Conservation (phyloP, 2,329 filamentous ascomycete genomes). For the Claviceps spartinae region DNA sequence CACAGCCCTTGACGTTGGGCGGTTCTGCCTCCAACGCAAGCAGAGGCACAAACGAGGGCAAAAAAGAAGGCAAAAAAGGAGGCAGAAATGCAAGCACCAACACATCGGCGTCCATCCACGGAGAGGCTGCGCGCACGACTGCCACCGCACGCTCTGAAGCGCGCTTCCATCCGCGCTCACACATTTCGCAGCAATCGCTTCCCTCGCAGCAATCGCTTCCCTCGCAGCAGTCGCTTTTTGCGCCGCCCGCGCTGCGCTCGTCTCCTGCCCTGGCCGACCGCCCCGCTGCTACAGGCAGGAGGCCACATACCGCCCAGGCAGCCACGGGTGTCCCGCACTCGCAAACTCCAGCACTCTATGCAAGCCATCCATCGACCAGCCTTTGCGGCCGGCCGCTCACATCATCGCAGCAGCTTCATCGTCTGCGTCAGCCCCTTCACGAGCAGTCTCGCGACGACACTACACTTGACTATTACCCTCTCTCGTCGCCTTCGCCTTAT, state of each 20-base stretch:
- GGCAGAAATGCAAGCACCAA: background rate
- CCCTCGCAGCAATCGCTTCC: background rate
- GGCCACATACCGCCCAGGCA: slow-evolving; percentile 10
- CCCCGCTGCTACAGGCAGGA: slow-evolving; percentile 23
- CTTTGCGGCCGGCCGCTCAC: slow-evolving; percentile 8
- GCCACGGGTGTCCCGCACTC: slow-evolving; percentile 8
- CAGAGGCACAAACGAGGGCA: background rate
- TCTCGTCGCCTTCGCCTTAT: slow-evolving; percentile 13
- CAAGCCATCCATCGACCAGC: background rate
- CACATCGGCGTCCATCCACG: background rate
- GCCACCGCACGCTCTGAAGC: background rate
- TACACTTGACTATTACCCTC: slow-evolving; percentile 9
- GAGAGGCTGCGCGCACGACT: background rate
- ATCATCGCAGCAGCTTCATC: slow-evolving; percentile 5
- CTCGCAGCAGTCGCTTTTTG: background rate
- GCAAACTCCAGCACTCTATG: background rate
- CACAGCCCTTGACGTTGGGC: slow-evolving; percentile 42
- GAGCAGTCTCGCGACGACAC: slow-evolving; percentile 12
- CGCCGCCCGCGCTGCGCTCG: background rate
- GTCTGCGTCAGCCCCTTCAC: slow-evolving; percentile 8
- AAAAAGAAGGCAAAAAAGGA: background rate
- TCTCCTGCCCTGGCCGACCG: slow-evolving; percentile 30
- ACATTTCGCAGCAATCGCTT: slow-evolving; percentile 5
- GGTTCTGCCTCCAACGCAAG: slow-evolving; percentile 17
- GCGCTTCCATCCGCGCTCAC: background rate